These are phyloP conservation scores for Pseudocohnilembus persalinus DNA, from an alignment of 169 alveolate genomes.

Conservation along the genomic window DNA sequence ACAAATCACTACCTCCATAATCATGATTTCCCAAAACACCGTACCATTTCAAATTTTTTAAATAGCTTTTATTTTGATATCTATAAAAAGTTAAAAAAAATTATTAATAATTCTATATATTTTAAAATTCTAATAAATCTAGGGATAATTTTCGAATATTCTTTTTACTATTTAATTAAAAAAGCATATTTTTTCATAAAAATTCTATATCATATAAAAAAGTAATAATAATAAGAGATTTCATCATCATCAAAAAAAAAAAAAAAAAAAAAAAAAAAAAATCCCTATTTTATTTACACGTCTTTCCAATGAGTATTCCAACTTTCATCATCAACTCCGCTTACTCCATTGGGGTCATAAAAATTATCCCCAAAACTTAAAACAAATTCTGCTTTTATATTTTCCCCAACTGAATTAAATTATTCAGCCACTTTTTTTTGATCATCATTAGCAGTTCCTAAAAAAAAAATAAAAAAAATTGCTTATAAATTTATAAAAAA, in stretches of 20 bases:
- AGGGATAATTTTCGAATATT: too few species aligned
- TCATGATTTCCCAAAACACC: neutral
- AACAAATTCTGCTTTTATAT: neutral
- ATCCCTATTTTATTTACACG: neutral
- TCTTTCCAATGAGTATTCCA: neutral
- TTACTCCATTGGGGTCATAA: neutral
- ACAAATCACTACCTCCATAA: neutral
- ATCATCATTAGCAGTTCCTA: neutral
- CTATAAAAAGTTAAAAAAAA: neutral
- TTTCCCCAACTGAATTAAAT: neutral
- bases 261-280: too few species aligned
- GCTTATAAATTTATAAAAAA: too few species aligned
- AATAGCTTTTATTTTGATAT: neutral
- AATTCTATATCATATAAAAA: too few species aligned
- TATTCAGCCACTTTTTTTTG: neutral
- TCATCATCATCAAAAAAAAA: too few species aligned
- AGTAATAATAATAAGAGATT: too few species aligned
- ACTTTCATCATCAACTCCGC: neutral
- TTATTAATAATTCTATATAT: too few species aligned
- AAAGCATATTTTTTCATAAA: too few species aligned
- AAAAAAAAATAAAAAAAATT: too few species aligned
- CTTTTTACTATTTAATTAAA: too few species aligned
- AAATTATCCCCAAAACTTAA: neutral
- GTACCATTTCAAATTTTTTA: neutral
- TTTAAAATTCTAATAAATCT: too few species aligned